Base-by-base conservation (phyloP, 1,284 basidiomycete genomes). In the Rhodotorula glutinis region DNA sequence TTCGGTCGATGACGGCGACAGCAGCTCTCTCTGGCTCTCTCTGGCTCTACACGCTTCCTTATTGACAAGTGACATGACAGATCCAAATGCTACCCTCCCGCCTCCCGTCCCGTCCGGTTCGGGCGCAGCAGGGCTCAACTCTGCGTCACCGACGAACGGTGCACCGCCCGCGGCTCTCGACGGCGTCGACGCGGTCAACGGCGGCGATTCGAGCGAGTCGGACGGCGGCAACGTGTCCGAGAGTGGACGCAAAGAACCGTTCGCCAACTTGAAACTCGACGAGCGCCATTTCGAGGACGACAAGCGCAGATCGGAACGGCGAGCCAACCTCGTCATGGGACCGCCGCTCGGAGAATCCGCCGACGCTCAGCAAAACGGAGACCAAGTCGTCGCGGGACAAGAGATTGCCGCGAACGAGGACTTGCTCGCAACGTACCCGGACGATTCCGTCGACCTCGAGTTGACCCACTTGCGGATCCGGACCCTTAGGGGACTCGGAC, bases 391-490 rank as follows among this genome's bases (percentile, higher is more conserved):
- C 29, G 63, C 61, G 23, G 72, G 68, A 2, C 59, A 70, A 23
- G 46, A 60, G 23, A 51, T 73, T 30, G 65, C 65, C 7, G 65
- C 63, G 30, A 71, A 73, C 52, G 67, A 69, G 56, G 73, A 72
- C 47, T 58, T 85, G 54, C 79, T 86, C 21, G 81, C 79, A 49
- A 81, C 82, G 55, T 79, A 83, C 60, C 83, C 84, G 3, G 84
- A 84, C 67, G 84, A 86, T 66, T 84, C 88, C 3, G 86, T 91
- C 77, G 92, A 95, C 74, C 83, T 98, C 53, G 92, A 97, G 72
- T 85, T 98, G 46, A 85, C 94, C 16, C 93, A 98, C 77, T 83
- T 89, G 4, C 86, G 90, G 27, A 83, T 98, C 57, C 79, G 66
- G 46, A 73, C 74, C 13, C 30, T 76, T n/a, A 63, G 68, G 16